phyloP scores from a whole-genome alignment of 495 filamentous ascomycete species.

The Xylaria bambusicola region DNA sequence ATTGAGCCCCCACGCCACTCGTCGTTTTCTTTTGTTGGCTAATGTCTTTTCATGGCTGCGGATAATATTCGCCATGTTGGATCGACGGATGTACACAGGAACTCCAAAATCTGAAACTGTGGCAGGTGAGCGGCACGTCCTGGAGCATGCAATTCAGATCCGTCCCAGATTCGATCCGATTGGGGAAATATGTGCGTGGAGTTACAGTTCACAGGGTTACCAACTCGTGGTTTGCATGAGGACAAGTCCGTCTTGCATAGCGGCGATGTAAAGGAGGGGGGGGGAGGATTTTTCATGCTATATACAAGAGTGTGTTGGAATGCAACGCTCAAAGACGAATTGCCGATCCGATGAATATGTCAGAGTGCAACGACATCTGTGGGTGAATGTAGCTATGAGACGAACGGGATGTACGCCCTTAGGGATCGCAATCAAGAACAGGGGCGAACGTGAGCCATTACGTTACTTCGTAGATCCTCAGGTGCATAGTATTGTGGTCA shows the following conservation, averaged over 20 bases:
- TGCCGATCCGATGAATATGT: not conserved
- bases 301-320: not conserved
- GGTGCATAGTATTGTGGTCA: not conserved
- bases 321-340: not conserved
- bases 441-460: too few species aligned
- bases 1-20: not conserved
- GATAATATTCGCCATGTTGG: slow-evolving; percentile 12
- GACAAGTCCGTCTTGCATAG: slow-evolving; percentile 1
- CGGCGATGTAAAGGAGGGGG: not conserved
- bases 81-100: slow-evolving; percentile 11
- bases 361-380: too few species aligned
- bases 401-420: too few species aligned
- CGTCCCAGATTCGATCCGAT: not conserved
- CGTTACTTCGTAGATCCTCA: too few species aligned
- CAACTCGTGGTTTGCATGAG: not conserved
- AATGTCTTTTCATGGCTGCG: slow-evolving; percentile 2
- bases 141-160: not conserved
- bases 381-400: too few species aligned
- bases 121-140: slow-evolving; percentile 12
- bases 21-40: not conserved
- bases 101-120: slow-evolving; percentile 13
- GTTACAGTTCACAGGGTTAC: not conserved
- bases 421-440: not conserved
- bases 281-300: not conserved
- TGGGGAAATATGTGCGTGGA: not conserved